Conservation (phyloP, 305 asterid species). For the Fraxinus platypoda region DNA sequence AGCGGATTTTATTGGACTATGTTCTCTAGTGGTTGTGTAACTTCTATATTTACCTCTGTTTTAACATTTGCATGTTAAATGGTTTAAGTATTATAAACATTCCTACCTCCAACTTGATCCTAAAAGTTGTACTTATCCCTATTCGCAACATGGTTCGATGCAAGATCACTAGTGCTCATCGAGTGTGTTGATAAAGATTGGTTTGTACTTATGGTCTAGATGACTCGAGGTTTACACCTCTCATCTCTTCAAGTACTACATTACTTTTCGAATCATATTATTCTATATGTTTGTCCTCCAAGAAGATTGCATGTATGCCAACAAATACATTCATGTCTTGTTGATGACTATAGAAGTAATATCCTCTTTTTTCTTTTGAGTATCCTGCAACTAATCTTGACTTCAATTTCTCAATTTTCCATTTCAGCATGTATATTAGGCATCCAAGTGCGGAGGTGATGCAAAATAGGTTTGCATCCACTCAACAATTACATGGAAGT, state of each 20-base stretch:
- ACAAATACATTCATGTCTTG: neutral
- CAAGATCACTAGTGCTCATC: neutral
- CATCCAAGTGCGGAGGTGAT: neutral
- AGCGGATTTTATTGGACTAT: neutral
- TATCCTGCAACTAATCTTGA: neutral
- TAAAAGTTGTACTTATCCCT: neutral
- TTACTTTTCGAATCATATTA: too few relatives aligned
- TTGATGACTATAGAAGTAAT: neutral
- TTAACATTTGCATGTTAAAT: too few relatives aligned
- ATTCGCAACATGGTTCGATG: too few relatives aligned
- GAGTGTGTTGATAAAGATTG: neutral
- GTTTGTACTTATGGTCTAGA: neutral
- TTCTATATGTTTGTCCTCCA: neutral
- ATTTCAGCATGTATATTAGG: neutral
- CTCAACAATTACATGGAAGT: too few relatives aligned
- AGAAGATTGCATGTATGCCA: neutral
- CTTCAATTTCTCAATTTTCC: neutral
- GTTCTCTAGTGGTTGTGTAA: neutral
- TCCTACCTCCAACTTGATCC: neutral
- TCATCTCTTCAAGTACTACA: neutral
- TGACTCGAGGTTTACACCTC: neutral
- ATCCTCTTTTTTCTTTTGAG: neutral
- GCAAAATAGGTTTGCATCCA: neutral
- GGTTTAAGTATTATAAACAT: too few relatives aligned
- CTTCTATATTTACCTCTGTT: neutral